These are phyloP conservation scores for Entrophospora sp. DNA, from an alignment of 192 early-diverging fungal genomes.

Conservation along the genomic window DNA sequence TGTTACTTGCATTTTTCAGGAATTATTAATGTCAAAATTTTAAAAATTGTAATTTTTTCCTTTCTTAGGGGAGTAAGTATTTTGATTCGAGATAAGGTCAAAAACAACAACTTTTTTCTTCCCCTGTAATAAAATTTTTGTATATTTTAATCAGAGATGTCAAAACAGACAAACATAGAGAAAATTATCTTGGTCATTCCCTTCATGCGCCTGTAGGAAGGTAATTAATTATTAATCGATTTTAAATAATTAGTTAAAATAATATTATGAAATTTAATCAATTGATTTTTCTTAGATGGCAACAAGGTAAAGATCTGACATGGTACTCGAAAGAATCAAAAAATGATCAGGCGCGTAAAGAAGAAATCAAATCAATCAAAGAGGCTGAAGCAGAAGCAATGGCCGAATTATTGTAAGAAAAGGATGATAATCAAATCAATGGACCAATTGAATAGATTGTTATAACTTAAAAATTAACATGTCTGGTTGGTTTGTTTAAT, in stretches of 20 bases:
- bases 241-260: no score
- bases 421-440: no score
- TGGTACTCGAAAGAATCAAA: constrained; percentile 63
- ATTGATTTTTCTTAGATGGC: not conserved
- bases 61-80: not conserved
- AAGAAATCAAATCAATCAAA: constrained; percentile 44
- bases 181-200: constrained; percentile 85
- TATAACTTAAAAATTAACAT: constrained; percentile 15
- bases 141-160: no score
- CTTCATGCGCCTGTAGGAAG: constrained; percentile 68
- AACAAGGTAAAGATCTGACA: constrained; percentile 44
- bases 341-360: constrained; percentile 22
- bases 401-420: constrained; percentile 48
- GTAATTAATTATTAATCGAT: no score
- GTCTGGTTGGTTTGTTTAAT: not conserved
- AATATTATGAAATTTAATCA: constrained; percentile 43
- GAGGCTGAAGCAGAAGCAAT: constrained; percentile 51
- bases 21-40: not conserved
- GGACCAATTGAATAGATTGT: no score
- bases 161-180: constrained; percentile 60
- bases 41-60: not conserved
- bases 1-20: not conserved
- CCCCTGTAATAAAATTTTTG: no score
- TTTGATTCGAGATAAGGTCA: not conserved
- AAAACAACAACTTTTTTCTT: not conserved